Base-by-base conservation (phyloP, 139 green algal genomes). In the Nannochloris sp. region DNA sequence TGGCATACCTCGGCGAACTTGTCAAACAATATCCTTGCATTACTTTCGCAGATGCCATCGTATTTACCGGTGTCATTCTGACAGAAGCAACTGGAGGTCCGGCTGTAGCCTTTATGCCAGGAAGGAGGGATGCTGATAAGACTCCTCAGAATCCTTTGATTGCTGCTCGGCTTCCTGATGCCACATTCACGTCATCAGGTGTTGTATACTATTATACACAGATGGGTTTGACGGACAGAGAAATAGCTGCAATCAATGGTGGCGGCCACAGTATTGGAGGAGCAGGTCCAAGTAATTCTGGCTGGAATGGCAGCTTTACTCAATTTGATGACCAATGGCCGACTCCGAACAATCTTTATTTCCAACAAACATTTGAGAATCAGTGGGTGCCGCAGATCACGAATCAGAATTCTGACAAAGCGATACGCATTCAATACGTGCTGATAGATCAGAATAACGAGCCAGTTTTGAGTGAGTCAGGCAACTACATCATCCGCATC, bases 91-190 rank as follows among this genome's bases (percentile, higher is more conserved):
- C 49, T 20, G 49, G 49, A 29, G 49, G 49, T 12, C 49, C 49
- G n/a, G 49, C 49, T 29, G 17, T 56, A 56, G 49, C 49, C 17
- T 56, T 20, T 6, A 56, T 56, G 13, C 49, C 49, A 56, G 49
- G 49, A 10, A 20, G 49, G 13, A 20, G 17, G 23, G 49, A 56
- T 56, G 49, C 49, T 11, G 13, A 20, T 25, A 20, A 20, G 14
- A 25, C 14, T 12, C 17, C 49, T 28, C 13, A 20, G 13, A 29
- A 20, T 56, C 49, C 49, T 28, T 25, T 25, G 6, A 29, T 56
- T 6, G 49, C 49, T 20, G 14, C 49, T 29, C 49, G 49, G 13
- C 49, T 56, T 20, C 49, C 49, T 56, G 49, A 56, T 20, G 49
- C 14, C 49, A 56, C 14, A 12, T 56, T 56, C 49, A 56, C 49